Base-by-base conservation (phyloP, 1,284 basidiomycete genomes). In the Trametes polyzona region DNA sequence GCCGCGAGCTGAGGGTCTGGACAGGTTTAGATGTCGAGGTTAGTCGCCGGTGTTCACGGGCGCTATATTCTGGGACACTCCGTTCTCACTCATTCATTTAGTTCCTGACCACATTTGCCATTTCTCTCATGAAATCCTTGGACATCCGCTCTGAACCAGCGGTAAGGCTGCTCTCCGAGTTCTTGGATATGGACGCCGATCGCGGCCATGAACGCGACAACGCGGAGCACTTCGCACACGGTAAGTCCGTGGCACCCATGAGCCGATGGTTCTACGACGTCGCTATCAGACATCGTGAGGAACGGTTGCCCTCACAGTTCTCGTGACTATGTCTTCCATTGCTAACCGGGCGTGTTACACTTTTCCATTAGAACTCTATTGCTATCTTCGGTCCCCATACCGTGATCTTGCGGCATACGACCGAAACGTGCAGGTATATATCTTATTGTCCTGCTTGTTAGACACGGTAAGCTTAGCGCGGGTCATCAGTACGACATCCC, bases 221-320 rank as follows among this genome's bases (percentile, higher is more conserved):
- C 62, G 89, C 93, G 10, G 93, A 96, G 68, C 94, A 95, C 72
- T 94, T 96, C 73, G 89, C 88, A 8, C 93, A 96, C 74, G 91
- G 91, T 91, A 64, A 67, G 82, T 71, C 16, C 59, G 52, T 62
- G 48, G 59, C 54, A 30, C 39, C 40, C 30, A 35, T 5, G 57
- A 47, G 41, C 37, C 47, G 63, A 44, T 53, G 59, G 29, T 42
- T 21, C 35, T 36, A 24, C 44, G 29, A 42, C 24, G 26, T 27
- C 35, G 37, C 44, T 47, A 53, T 41, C 30, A 33, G 27, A 21
- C 37, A 41, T 47, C 44, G 47, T 44, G 41, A 55, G 46, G 42
- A n/a, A 33, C n/a, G n/a, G n/a, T 44, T 43, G 32, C 42, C 40
- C 30, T 43, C 7, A 16, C n/a, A 23, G 47, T 39, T 33, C 53